Base-by-base conservation (phyloP, 768 basidiomycete genomes). In the Boletus vinaceobasis region DNA sequence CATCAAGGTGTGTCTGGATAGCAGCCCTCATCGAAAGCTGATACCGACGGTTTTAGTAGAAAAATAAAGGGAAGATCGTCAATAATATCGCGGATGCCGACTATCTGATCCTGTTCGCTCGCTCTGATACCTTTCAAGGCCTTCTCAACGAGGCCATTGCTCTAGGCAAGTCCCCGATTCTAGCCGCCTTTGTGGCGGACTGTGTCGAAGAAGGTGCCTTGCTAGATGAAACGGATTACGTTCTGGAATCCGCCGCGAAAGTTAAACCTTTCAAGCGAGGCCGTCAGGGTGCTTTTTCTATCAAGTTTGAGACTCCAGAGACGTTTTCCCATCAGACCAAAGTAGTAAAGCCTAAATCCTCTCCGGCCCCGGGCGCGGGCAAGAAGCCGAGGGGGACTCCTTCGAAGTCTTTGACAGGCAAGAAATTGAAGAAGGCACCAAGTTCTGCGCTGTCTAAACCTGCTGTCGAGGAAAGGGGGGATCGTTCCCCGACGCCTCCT, bases 31-130 rank as follows among this genome's bases (percentile, higher is more conserved):
- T 11, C 10, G 19, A 35, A 37, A 21, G 11, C 43, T 40, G 29
- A 48, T 43, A 17, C 26, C 9, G 15, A 61, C 29, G 9, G 0
- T 29, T 43, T 52, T 38, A 9, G 14, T 64, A 91, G 88, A 85
- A 77, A 79, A 75, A 86, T 55, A 86, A 84, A 10, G 88, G 88
- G 9, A 76, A 66, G 56, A 83, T 88, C 47, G 76, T 76, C 11
- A 74, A 75, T 23, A 75, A 77, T 35, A 77, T 82, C n/a, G 66
- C 72, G 9, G 72, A 75, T 13, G 87, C 87, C 7, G 81, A 87
- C 63, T 87, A 80, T 64, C 75, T 79, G 13, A 76, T 91, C 35
- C 71, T 90, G 37, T 79, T 78, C 47, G 66, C 77, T 19, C 75
- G 76, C 26, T 79, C 81, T 17, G 77, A 76, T 59, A 76, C 75